Evolutionary conservation across 2,329 filamentous ascomycete genomes (phyloP), one percentile per base, ranked within the genome.

Genomic region (Fusarium fujikuroi): DNA sequence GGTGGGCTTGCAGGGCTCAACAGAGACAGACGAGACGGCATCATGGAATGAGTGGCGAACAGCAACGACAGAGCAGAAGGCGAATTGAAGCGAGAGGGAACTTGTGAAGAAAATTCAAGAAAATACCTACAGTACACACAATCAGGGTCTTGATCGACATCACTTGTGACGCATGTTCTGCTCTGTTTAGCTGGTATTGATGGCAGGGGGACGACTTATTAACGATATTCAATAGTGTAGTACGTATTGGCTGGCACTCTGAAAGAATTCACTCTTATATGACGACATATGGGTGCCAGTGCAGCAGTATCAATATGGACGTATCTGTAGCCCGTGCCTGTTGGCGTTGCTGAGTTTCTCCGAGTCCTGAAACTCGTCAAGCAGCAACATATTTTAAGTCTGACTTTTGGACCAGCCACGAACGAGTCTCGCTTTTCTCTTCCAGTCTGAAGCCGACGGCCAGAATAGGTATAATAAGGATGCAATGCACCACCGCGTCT

Each of bases 101-200:
- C 49, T 36, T 34, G 30, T 34, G 28, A 60, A 46, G 43, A 25
- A 50, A 47, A 28, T 53, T 39, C 23, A 53, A 28, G 50, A 39
- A 53, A 37, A 37, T 28, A 32, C 30, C 30, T 32, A 21, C 34
- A 53, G 23, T 39, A 53, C 23, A 28, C 19, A 53, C 34, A 53
- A 28, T 44, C 67, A 66, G 60, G 63, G 71, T 74, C 70, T 68
- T 52, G 59, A 65, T 74, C 70, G 43, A 40, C 67, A n/a, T 23
- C 44, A 39, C 28, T 74, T 74, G 67, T 74, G 67, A 74, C 57
- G 70, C 71, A 74, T 60, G 49, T 68, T 66, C 66, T 67, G 49
- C 28, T 60, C 66, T 58, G 47, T 39, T 61, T 43, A 64, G 44
- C 36, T 32, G 37, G 59, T 46, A 37, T 62, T 53, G 34, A 59